Evolutionary conservation across 495 filamentous ascomycete species (phyloP).

Genomic region (Lasiosphaeriaceae sp.): DNA sequence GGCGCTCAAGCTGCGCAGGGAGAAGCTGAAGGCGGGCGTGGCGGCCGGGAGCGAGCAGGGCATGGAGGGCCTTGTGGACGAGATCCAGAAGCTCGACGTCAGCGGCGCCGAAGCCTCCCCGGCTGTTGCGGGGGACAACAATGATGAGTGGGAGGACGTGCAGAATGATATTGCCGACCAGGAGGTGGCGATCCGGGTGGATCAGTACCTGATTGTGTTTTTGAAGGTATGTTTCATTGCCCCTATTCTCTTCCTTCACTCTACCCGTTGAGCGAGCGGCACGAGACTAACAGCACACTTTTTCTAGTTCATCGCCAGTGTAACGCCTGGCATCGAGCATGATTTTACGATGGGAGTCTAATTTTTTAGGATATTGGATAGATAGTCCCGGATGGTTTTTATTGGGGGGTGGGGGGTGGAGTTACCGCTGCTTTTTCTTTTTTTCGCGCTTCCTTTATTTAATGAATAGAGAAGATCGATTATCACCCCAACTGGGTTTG

Average conservation of each 20-base stretch:
- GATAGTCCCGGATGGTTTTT: too few species aligned
- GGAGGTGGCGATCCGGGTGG: constrained; percentile 87
- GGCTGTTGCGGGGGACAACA: constrained; percentile 30
- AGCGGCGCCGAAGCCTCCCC: constrained; percentile 34
- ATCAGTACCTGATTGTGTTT: constrained; percentile 97
- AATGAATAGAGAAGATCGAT: too few species aligned
- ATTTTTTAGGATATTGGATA: too few species aligned
- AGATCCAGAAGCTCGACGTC: constrained; percentile 52
- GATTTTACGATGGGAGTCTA: constrained; percentile 97
- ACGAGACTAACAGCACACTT: constrained; percentile 13
- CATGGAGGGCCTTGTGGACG: constrained; percentile 55
- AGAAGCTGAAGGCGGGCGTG: constrained; percentile 63
- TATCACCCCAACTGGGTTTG: too few species aligned
- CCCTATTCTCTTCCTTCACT: not conserved
- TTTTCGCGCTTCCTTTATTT: too few species aligned
- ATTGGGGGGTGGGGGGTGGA: too few species aligned
- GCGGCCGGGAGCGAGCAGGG: constrained; percentile 45
- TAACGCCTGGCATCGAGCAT: constrained; percentile 95
- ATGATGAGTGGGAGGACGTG: constrained; percentile 86
- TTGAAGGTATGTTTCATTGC: constrained; percentile 54
- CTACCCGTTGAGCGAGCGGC: not conserved
- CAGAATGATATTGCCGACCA: constrained; percentile 65
- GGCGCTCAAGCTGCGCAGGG: constrained; percentile 80
- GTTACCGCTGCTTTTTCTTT: too few species aligned
- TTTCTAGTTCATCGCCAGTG: constrained; percentile 81